phyloP scores from a whole-genome alignment of 352 stramenopile genomes.

The Nothophytophthora sp. region DNA sequence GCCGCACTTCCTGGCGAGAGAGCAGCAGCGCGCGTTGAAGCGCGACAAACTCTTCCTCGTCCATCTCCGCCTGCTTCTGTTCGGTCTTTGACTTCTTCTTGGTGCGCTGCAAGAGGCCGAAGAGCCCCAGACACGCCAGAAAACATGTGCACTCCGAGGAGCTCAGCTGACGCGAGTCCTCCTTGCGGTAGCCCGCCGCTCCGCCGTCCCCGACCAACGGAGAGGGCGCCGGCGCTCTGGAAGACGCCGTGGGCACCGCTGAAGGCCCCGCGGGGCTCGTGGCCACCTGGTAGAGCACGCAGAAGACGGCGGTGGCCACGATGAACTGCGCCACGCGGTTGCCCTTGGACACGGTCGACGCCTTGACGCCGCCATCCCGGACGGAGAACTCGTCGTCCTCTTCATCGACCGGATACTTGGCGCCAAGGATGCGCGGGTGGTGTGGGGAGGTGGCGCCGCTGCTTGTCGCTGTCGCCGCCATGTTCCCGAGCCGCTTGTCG shows the following conservation, averaged over 20 bases:
- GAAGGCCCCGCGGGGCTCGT: conserved; percentile 3
- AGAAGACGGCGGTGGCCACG: conserved; percentile 50
- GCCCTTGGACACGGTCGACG: conserved; percentile 36
- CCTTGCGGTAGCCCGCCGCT: conserved; percentile 25
- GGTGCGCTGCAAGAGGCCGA: conserved; percentile 60
- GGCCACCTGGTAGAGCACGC: conserved; percentile 57
- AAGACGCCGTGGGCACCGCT: background rate
- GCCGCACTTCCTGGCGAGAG: conserved; percentile 15
- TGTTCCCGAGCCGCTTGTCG: background rate
- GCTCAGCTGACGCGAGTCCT: conserved; percentile 37
- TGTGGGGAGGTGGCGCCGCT: background rate
- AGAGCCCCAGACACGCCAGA: conserved; percentile 59
- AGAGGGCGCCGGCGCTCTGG: conserved; percentile 4
- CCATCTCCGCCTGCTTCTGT: conserved; percentile 22
- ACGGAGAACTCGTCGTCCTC: background rate
- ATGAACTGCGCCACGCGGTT: conserved; percentile 68
- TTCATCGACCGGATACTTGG: no score
- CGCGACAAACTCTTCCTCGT: background rate
- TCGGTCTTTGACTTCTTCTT: conserved; percentile 33
- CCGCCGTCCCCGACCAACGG: background rate
- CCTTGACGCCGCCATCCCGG: conserved; percentile 2
- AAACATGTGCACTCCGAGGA: conserved; percentile 65
- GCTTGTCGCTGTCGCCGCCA: background rate
- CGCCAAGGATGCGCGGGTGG: background rate
- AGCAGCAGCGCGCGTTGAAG: conserved; percentile 18